Base-by-base conservation (phyloP, 2,329 filamentous ascomycete genomes). In the Cordyceps cateniannulata region DNA sequence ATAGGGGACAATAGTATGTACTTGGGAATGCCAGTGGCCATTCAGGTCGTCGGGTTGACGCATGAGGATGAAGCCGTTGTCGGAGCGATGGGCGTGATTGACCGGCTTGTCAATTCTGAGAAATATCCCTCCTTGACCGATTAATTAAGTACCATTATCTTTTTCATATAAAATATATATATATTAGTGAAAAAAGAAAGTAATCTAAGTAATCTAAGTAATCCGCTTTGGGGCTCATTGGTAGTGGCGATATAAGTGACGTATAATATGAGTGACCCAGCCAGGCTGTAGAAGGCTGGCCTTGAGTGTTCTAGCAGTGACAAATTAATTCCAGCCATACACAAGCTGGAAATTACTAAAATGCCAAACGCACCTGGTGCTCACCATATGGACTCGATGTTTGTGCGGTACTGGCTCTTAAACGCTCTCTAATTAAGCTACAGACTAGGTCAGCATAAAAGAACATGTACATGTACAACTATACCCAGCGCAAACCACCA, bases 41-140 rank as follows among this genome's bases (percentile, higher is more conserved):
- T 65, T 12, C 65, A 65, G 55, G 59, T 65, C 7, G 64, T 66
- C 9, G 65, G 59, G 4, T 48, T 59, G 48, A 63, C 58, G 10
- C 62, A 65, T 22, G 58, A 66, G 24, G 65, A 66, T 48, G 64
- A 66, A 45, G 63, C 48, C 27, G 40, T 66, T 14, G 45, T 66
- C 9, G 64, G 59, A 10, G 62, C 65, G 4, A 64, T 66, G 61
- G 59, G 42, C 29, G 27, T 64, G 10, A 62, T 66, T 52, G 63
- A 65, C 56, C 25, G 25, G 2, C 54, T 44, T 22, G n/a, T 52
- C 3, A 57, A 57, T 35, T 3, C 32, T 8, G 1, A 45, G 20
- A 42, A 42, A 20, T 20, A 42, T 22, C 42, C 6, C 42, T 3
- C 42, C 42, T 1, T 9, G n/a, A 9, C 42, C 42, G 14, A 42